Evolutionary conservation across 148 eudicot species (phyloP), one percentile per base, ranked within the genome.

Genomic region (Fallopia convolvulus): DNA sequence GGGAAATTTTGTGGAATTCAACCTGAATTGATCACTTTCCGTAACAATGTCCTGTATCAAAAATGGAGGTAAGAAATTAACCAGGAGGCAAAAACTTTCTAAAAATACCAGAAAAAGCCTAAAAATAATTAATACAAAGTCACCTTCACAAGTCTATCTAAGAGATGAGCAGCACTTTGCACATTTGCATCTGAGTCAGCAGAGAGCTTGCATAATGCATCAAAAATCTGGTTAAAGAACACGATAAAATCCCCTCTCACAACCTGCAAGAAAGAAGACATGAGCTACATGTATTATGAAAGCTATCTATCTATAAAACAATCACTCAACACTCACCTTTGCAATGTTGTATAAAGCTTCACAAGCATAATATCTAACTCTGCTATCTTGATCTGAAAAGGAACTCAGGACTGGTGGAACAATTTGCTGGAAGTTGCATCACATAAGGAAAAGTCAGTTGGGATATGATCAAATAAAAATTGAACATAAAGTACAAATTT

Each of bases 361-460:
- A 82, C 99, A 95, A 72, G 99, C 99, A 84, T 95, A 95, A 82
- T 95, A 95, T 52, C 99, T 94, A 82, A 95, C 99, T 86, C 99
- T 90, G 82, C 91, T 88, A 85, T 95, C 99, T 87, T 87, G 90
- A 77, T 95, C 94, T 42, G 92, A 79, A 77, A 95, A 93, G 75
- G 97, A 91, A 75, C 83, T 74, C 58, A 95, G 90, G 82, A 95
- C 99, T 26, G 99, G 99, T 7, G 93, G 99, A 52, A 95, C 94
- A 81, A 95, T 95, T 88, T 91, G 94, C 99, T 95, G 92, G 58
- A 80, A 84, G 68, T 80, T 49, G 15, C 36, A 70, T 76, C 10
- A 41, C 68, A 74, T 74, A 81, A 44, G 61, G 81, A 66, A 60
- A 58, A 75, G 23, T 12, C 52, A 23, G 56, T 23, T 60, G 8